Base-by-base conservation (phyloP, 768 basidiomycete species). In the Pleurotus cornucopiae region DNA sequence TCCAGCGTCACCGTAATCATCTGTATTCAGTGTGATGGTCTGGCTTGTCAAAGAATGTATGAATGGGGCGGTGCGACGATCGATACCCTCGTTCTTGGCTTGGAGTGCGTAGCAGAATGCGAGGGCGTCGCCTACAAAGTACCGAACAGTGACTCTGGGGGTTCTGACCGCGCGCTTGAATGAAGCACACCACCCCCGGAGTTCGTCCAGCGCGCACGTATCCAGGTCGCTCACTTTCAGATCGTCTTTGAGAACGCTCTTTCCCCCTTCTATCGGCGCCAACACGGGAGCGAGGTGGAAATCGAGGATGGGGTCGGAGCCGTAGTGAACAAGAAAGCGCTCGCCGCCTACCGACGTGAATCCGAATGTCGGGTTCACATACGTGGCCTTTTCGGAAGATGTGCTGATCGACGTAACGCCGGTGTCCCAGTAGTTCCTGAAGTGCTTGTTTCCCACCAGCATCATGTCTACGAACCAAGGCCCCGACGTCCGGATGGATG, bases 291-390 rank as follows among this genome's bases (percentile, higher is more conserved):
- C 71, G 16, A 76, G 68, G 58, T 79, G 77, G 60, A 81, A 81
- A 6, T 70, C 57, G 3, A 64, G 18, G 4, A 77, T 57, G 4
- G 77, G 80, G 56, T 77, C 71, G 1, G 74, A 73, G 5, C 73
- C 77, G 57, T 79, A 76, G 53, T 81, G 77, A 1, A 78, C 68
- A 14, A 67, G 62, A 57, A 71, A 79, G 2, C 62, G 69, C 55
- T 67, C 63, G 6, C 78, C 77, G 13, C 61, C 64, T 5, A 66
- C 61, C 7, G 30, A 34, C 2, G 74, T 74, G 59, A 75, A 78
- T 0, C 71, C 69, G 49, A 80, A 80, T 0, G 76, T 77, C 2
- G 80, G 80, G 58, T 82, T 82, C 30, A 74, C 52, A 23, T 70
- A 56, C 4, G 61, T 72, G 1, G 71, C 67, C 30, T 34, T 34